These are phyloP conservation scores for Cryptosporidium tyzzeri DNA, from an alignment of 169 alveolate genomes.

Conservation along the genomic window DNA sequence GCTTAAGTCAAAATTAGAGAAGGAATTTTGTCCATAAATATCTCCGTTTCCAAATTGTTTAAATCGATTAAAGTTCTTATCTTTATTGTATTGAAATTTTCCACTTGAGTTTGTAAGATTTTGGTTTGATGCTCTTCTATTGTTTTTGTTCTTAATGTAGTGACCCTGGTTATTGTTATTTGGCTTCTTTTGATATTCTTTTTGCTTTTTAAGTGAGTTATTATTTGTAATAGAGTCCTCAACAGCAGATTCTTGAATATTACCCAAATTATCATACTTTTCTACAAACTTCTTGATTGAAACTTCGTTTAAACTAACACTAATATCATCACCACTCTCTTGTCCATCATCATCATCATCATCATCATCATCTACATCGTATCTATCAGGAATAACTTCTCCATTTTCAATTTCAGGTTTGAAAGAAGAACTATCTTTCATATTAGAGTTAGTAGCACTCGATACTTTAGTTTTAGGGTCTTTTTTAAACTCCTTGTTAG, in stretches of 20 bases:
- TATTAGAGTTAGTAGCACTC: background rate
- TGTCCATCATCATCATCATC: constrained; percentile 1
- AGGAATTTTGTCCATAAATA: background rate
- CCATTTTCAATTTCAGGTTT: background rate
- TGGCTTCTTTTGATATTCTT: background rate
- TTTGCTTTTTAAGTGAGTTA: background rate
- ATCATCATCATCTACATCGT: background rate
- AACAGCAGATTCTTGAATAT: constrained; percentile 32
- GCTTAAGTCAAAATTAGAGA: background rate
- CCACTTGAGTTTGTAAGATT: background rate
- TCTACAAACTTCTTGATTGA: constrained; percentile 11
- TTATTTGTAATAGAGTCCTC: constrained; percentile 26
- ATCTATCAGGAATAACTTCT: background rate
- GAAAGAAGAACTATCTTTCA: background rate
- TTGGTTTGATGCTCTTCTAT: background rate
- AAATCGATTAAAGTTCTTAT: background rate
- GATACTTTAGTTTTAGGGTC: constrained; percentile 7
- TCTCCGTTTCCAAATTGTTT: background rate
- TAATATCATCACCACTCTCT: constrained; percentile 56
- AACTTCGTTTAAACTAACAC: background rate
- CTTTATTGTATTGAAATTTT: background rate
- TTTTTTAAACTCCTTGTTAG: constrained; percentile 31
- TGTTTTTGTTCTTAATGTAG: background rate
- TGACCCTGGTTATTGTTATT: background rate
- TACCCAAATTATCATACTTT: constrained; percentile 42